phyloP scores from a whole-genome alignment of 495 filamentous ascomycete species.

The Hypoxylon intermedium region DNA sequence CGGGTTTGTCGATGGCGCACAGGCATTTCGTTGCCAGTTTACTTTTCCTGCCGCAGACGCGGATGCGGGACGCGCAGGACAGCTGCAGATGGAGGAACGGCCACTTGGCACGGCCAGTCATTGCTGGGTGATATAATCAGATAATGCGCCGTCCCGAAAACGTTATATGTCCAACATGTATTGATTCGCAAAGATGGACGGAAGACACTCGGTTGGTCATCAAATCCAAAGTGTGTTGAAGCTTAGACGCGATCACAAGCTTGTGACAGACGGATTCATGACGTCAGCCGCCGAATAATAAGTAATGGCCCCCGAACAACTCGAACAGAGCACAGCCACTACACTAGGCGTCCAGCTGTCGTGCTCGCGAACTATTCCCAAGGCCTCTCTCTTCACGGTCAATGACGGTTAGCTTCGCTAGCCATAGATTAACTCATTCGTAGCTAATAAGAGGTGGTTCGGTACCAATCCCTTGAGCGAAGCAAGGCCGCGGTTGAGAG shows the following conservation, averaged over 20 bases:
- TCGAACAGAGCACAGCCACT: conserved; percentile 4
- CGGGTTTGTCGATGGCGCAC: conserved; percentile 33
- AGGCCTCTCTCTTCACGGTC: not conserved
- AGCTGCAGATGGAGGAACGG: conserved; percentile 32
- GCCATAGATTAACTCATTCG: conserved; percentile 6
- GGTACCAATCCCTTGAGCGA: too few species aligned
- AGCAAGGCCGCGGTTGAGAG: conserved; percentile 7
- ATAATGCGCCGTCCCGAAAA: conserved; percentile 27
- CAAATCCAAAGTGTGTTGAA: conserved; percentile 9
- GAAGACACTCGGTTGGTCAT: conserved; percentile 3
- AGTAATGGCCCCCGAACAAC: not conserved
- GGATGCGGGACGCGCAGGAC: conserved; percentile 36
- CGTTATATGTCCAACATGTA: conserved; percentile 18
- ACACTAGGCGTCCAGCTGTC: conserved; percentile 3
- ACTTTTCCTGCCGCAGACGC: conserved; percentile 24
- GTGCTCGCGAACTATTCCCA: conserved; percentile 1
- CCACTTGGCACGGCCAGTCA: conserved; percentile 30
- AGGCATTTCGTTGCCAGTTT: conserved; percentile 28
- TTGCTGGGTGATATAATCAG: conserved; percentile 27
- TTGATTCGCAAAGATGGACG: conserved; percentile 1
- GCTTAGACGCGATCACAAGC: conserved; percentile 27
- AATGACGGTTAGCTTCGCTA: not conserved
- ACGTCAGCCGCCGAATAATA: conserved; percentile 22
- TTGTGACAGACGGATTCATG: conserved; percentile 16
- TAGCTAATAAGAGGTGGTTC: too few species aligned